Conservation (phyloP, 257 asterid species). For the Solanum clarkiae region DNA sequence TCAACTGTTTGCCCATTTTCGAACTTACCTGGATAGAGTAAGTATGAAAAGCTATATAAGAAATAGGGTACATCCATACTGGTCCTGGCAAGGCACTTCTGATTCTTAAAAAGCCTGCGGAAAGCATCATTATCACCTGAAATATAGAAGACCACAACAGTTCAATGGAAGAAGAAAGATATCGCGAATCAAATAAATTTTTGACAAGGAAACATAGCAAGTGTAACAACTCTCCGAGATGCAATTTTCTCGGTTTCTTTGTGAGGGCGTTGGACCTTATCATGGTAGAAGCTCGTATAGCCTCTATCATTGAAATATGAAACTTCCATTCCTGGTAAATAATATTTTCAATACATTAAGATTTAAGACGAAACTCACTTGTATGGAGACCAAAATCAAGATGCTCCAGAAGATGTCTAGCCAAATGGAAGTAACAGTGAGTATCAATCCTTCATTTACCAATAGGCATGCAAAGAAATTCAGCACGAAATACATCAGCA, state of each 20-base stretch:
- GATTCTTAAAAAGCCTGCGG: constrained; percentile 91
- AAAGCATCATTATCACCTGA: constrained; percentile 85
- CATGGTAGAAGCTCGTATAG: not conserved
- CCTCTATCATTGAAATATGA: not conserved
- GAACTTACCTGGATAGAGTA: constrained; percentile 80
- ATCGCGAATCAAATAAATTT: not conserved
- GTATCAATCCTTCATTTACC: constrained; percentile 81
- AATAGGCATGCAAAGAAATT: constrained; percentile 82
- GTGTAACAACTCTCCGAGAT: not conserved
- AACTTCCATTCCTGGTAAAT: not conserved
- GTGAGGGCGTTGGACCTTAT: not conserved
- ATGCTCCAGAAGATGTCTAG: constrained; percentile 66
- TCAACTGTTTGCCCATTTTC: not conserved
- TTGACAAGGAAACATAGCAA: not conserved
- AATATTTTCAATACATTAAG: not conserved
- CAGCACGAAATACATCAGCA: constrained; percentile 70
- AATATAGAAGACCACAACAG: not conserved
- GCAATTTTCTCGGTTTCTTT: not conserved
- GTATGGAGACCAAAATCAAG: constrained; percentile 45
- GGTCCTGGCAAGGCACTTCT: constrained; percentile 68
- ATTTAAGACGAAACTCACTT: constrained; percentile 40
- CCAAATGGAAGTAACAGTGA: constrained; percentile 54
- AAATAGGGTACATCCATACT: constrained; percentile 89
- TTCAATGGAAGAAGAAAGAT: not conserved
- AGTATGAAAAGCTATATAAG: constrained; percentile 83